Base-by-base conservation (phyloP, 1,284 basidiomycete genomes). In the Cutaneotrichosporon spelunceum region DNA sequence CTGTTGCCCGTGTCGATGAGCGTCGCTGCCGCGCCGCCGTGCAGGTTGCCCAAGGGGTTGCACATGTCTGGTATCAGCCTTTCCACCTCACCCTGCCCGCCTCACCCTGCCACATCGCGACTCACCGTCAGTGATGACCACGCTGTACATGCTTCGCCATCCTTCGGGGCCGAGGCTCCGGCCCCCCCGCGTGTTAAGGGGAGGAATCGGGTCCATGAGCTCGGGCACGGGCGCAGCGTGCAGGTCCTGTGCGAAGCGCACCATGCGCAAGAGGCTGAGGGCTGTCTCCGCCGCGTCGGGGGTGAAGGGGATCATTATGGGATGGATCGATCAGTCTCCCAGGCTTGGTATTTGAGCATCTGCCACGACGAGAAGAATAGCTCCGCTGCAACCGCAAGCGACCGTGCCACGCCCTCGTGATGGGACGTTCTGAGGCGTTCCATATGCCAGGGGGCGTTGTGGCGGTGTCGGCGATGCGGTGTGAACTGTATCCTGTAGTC, bases 1-100 rank as follows among this genome's bases (percentile, higher is more conserved):
- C 57, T 57, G 4, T 57, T 26, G 6, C 42, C 53, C 24, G 53
- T 42, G 26, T 77, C 75, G 14, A 74, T 64, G 24, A 77, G 56
- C 68, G 70, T 75, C 6, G 68, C 64, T 13, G 68, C 64, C 0
- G 72, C 72, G 4, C 72, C 75, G 27, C 75, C 75, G 62, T 77
- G 75, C 60, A 77, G 57, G 6, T 57, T 63, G 2, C 66, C 68
- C 11, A 68, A 52, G 8, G 58, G 54, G 56, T 76, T 77, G 4
- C 64, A 62, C 73, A 71, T 72, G 10, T 67, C 73, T 75, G 53
- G 2, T 1, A 33, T 30, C 14, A 19, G 61, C 53, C 34, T 5
- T 3, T 44, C 57, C 27, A 21, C 1, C 9, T 13, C 2, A 13
- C 2, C 14, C 7, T 11, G n/a, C n/a, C n/a, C n/a, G n/a, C n/a